Evolutionary conservation across 768 basidiomycete genomes (phyloP).

Genomic region (Amyloporia xantha): DNA sequence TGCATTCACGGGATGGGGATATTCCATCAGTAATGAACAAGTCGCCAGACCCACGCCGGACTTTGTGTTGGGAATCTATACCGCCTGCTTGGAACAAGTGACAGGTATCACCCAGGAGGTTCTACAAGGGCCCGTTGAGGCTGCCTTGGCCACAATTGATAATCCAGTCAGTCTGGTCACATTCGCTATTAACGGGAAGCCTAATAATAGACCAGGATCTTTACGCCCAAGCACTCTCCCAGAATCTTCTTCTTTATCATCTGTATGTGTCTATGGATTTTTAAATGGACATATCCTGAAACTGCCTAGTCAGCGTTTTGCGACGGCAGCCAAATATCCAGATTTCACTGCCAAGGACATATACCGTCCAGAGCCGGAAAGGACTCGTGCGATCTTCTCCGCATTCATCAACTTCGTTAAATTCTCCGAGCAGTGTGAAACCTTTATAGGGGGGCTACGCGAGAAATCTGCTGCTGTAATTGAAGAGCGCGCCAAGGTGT

Average conservation of each 20-base stretch:
- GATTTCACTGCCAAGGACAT: conserved; percentile 77
- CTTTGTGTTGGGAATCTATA: conserved; percentile 65
- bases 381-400: conserved; percentile 71
- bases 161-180: conserved; percentile 39
- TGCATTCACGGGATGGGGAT: conserved; percentile 62
- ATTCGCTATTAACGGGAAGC: no score
- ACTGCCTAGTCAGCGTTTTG: conserved; percentile 55
- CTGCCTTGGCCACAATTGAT: conserved; percentile 43
- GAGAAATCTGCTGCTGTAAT: conserved; percentile 50
- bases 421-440: conserved; percentile 71
- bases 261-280: conserved; percentile 36
- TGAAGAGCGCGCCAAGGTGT: conserved; percentile 54
- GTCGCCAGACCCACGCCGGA: conserved; percentile 61
- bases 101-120: conserved; percentile 53
- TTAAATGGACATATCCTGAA: neutral
- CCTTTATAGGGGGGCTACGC: conserved; percentile 55
- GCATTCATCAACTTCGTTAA: conserved; percentile 93
- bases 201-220: conserved; percentile 59
- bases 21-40: conserved; percentile 60
- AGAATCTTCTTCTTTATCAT: conserved; percentile 64
- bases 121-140: conserved; percentile 53
- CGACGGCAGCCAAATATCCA: conserved; percentile 63
- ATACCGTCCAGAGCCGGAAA: conserved; percentile 61
- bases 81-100: conserved; percentile 65
- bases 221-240: conserved; percentile 49